Evolutionary conservation across 805 yeast genomes (phyloP), one percentile per base, ranked within the genome.

Genomic region (Candida nitratophila): DNA sequence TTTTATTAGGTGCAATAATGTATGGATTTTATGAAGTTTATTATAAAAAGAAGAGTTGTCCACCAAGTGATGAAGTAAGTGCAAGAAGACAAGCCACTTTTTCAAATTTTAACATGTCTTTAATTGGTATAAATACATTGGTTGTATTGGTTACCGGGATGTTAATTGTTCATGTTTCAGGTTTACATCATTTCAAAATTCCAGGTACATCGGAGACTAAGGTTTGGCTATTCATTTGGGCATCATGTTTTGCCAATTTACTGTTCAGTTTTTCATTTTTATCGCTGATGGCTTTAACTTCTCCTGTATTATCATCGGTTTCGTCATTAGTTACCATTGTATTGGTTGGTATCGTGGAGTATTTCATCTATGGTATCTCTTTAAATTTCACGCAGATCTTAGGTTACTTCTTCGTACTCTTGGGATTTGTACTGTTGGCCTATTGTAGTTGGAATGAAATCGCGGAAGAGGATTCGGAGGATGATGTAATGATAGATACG

Each of bases 21-120:
- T 86, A 86, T 53, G 95, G 95, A 2, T 73, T 83, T 43, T 87
- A 87, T 59, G 96, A 87, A 57, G 95, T 87, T 4, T 64, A 86
- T 21, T 87, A 88, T 69, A 88, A 88, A 65, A 77, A 77, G 51
- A 68, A 73, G 49, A 73, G 81, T 14, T 86, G 96, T 59, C 86
- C 91, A 11, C 90, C 95, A 0, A 66, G 71, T 2, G 77, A 76
- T 46, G 62, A 69, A n/a, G 81, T 79, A 5, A 60, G 66, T 42
- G 73, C 85, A 0, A 73, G 82, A 52, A 73, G 88, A 52, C 90
- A 87, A 54, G 82, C 87, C 46, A 76, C 88, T 2, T 88, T 87
- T 63, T 86, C 96, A 16, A 85, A 83, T 57, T 82, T 83, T 42
- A 71, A 82, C 24, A 89, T 86, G 70, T 76, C 83, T 0, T 52